Conservation (phyloP, 1,284 basidiomycete genomes). For the Irpex sp. region DNA sequence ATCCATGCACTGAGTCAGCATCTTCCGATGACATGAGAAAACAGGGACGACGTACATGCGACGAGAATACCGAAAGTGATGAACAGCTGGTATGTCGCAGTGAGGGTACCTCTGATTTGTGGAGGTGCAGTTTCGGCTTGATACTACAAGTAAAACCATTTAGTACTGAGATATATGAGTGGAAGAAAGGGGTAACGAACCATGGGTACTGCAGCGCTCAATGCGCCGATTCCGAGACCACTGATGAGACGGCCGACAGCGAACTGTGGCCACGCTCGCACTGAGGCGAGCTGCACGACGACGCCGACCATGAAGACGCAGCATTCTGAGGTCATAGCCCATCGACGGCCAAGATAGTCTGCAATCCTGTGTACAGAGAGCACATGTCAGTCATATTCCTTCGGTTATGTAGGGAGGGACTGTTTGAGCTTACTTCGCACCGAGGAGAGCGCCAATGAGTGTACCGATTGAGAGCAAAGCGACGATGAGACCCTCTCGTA, state of each 20-base stretch:
- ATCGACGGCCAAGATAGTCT: conserved; percentile 65
- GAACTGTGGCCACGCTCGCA: conserved; percentile 55
- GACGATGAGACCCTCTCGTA: conserved; percentile 66
- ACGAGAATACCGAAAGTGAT: conserved; percentile 78
- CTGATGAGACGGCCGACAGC: conserved; percentile 69
- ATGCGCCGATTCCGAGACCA: conserved; percentile 68
- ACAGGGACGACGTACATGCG: conserved; percentile 44
- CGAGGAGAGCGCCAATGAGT: conserved; percentile 53
- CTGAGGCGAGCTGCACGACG: conserved; percentile 54
- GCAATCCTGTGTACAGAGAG: conserved; percentile 38
- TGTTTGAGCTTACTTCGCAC: conserved; percentile 47
- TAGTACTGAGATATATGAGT: background rate
- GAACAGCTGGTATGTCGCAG: conserved; percentile 44
- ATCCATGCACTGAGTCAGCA: conserved; percentile 4
- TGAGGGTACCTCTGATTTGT: conserved; percentile 74
- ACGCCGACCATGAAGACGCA: conserved; percentile 68
- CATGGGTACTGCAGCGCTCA: conserved; percentile 77
- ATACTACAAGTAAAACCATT: conserved; percentile 35
- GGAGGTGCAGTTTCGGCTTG: conserved; percentile 76
- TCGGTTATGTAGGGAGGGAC: background rate
- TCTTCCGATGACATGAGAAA: conserved; percentile 1
- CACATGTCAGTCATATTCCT: no score
- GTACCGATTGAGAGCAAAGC: conserved; percentile 66
- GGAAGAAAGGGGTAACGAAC: conserved; percentile 22
- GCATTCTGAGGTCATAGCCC: conserved; percentile 71